Evolutionary conservation across 2,329 filamentous ascomycete species (phyloP).

Genomic region (Aspergillus ruber): DNA sequence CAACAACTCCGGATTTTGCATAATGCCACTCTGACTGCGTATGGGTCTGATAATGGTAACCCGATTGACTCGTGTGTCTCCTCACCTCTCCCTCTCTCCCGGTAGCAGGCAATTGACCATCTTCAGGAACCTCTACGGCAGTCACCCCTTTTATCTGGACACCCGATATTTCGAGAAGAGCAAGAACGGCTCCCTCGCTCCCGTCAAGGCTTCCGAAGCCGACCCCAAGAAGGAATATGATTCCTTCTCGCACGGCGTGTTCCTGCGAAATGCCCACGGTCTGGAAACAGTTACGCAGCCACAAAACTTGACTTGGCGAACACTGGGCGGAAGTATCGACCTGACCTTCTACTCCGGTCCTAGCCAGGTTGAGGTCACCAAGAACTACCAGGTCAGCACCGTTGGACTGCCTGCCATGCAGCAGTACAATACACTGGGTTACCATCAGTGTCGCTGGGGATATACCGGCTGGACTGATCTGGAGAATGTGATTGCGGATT

Average conservation of each 20-base stretch:
- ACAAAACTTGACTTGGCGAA: conserved; percentile 63
- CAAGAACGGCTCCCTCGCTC: conserved; percentile 43
- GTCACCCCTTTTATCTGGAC: conserved; percentile 72
- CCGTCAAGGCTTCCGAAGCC: conserved; percentile 49
- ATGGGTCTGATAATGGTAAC: conserved; percentile 61
- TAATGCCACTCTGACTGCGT: conserved; percentile 64
- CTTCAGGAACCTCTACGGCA: conserved; percentile 62
- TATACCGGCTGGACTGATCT: conserved; percentile 67
- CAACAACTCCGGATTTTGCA: conserved; percentile 65
- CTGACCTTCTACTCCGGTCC: conserved; percentile 74
- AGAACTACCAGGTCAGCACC: conserved; percentile 61
- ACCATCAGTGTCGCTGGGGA: conserved; percentile 78
- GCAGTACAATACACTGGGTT: conserved; percentile 75
- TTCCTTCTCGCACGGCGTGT: conserved; percentile 69
- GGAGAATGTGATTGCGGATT: conserved; percentile 51
- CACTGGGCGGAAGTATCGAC: conserved; percentile 70
- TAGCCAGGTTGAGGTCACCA: conserved; percentile 60
- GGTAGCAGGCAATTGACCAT: background rate
- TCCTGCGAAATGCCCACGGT: conserved; percentile 68
- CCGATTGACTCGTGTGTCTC: conserved; percentile 37
- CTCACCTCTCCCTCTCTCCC: background rate
- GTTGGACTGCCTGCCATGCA: conserved; percentile 70
- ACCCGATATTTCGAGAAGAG: conserved; percentile 65
- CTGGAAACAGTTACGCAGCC: conserved; percentile 64
- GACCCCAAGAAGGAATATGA: conserved; percentile 51